phyloP scores from a whole-genome alignment of 768 basidiomycete genomes.

The Strobilomyces echinocephalus region DNA sequence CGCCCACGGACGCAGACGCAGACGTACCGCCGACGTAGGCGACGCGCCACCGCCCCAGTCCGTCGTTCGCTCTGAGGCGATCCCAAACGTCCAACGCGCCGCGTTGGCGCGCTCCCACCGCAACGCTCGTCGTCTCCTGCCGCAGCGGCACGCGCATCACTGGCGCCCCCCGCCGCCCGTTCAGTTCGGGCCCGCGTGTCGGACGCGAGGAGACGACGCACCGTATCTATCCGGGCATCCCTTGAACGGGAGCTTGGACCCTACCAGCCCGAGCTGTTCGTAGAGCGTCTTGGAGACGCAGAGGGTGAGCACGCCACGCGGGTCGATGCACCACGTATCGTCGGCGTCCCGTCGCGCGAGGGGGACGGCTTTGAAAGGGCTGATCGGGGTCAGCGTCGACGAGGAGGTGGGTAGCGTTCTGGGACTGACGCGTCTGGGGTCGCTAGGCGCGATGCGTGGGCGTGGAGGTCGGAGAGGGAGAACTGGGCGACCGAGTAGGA shows the following conservation, averaged over 20 bases:
- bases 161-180: constrained; percentile 15
- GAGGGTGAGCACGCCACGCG: constrained; percentile 54
- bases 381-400: constrained; percentile 16
- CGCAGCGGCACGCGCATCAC: constrained; percentile 46
- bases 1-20: neutral
- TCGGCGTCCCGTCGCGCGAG: constrained; percentile 30
- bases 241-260: constrained; percentile 51
- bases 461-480: constrained; percentile 41
- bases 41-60: constrained; percentile 42
- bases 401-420: neutral
- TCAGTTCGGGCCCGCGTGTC: no score
- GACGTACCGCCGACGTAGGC: constrained; percentile 26
- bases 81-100: constrained; percentile 50
- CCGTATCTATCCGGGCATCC: constrained; percentile 44
- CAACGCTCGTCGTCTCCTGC: constrained; percentile 34
- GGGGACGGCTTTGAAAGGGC: constrained; percentile 36
- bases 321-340: constrained; percentile 70
- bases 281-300: constrained; percentile 55
- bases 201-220: constrained; percentile 23
- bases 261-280: constrained; percentile 56
- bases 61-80: constrained; percentile 32
- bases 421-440: constrained; percentile 12
- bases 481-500: constrained; percentile 43
- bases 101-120: constrained; percentile 36
- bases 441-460: constrained; percentile 30